Conservation (phyloP, 345 rosid genomes). For the Punica granatum region DNA sequence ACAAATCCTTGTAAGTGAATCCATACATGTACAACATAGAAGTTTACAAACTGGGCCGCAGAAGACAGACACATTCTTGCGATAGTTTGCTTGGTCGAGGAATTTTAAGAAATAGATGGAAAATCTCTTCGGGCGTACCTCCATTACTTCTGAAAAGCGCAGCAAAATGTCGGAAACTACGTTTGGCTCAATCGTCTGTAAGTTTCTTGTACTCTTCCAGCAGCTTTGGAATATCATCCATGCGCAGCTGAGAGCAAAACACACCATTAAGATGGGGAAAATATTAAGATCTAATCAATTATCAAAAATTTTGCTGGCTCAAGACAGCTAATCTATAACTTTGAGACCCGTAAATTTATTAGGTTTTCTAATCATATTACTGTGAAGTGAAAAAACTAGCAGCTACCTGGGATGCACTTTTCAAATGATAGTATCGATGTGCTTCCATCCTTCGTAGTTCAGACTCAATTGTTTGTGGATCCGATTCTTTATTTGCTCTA, state of each 20-base stretch:
- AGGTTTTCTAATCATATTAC: too few relatives aligned
- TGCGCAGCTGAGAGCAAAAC: conserved; percentile 49
- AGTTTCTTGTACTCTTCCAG: conserved; percentile 67
- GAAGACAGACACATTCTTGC: background rate
- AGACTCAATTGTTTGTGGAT: conserved; percentile 28
- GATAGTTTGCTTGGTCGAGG: too few relatives aligned
- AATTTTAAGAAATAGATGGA: too few relatives aligned
- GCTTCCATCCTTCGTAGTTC: conserved; percentile 32
- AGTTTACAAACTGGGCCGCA: background rate
- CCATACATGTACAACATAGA: background rate
- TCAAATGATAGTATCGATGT: conserved; percentile 64
- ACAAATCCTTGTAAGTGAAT: background rate
- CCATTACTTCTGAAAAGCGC: background rate
- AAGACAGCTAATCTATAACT: background rate
- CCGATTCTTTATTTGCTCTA: conserved; percentile 44
- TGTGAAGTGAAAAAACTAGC: conserved; percentile 4
- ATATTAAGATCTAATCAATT: background rate
- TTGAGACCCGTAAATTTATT: too few relatives aligned
- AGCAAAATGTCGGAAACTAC: background rate
- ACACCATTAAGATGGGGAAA: background rate
- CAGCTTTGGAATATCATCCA: conserved; percentile 71
- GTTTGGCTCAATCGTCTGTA: conserved; percentile 19
- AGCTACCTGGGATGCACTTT: conserved; percentile 70
- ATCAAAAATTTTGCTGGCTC: background rate
- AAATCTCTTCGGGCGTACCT: background rate